These are phyloP conservation scores for Aspergillus fijiensis DNA, from an alignment of 2,329 filamentous ascomycete genomes.

Conservation along the genomic window DNA sequence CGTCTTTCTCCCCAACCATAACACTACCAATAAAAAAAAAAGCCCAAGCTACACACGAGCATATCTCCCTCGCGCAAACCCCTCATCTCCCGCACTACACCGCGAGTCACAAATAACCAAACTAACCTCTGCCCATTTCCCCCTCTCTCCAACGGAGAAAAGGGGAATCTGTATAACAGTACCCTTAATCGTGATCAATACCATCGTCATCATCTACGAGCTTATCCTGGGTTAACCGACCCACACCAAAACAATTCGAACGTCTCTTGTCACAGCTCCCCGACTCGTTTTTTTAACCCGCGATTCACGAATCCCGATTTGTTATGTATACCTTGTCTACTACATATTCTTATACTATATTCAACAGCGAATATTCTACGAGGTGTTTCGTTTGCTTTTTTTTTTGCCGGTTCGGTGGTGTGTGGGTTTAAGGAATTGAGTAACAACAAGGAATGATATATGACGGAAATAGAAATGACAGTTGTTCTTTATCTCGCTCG, in stretches of 20 bases:
- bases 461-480: no score
- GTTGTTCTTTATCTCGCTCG: no score
- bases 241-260: background rate
- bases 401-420: no score
- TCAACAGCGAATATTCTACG: no score
- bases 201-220: constrained; percentile 79
- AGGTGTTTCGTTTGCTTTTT: no score
- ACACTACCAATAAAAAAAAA: no score
- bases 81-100: background rate
- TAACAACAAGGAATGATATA: no score
- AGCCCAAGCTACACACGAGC: no score
- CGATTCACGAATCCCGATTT: background rate
- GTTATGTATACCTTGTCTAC: background rate
- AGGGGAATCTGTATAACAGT: constrained; percentile 50
- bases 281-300: no score
- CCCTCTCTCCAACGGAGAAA: no score
- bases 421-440: no score
- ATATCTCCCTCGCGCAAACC: background rate
- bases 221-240: constrained; percentile 65
- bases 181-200: constrained; percentile 81
- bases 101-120: background rate
- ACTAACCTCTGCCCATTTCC: background rate
- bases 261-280: background rate
- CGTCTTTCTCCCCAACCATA: constrained; percentile 36
- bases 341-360: background rate